phyloP scores from a whole-genome alignment of 495 filamentous ascomycete species.

The Penicillium psychrofluorescens region DNA sequence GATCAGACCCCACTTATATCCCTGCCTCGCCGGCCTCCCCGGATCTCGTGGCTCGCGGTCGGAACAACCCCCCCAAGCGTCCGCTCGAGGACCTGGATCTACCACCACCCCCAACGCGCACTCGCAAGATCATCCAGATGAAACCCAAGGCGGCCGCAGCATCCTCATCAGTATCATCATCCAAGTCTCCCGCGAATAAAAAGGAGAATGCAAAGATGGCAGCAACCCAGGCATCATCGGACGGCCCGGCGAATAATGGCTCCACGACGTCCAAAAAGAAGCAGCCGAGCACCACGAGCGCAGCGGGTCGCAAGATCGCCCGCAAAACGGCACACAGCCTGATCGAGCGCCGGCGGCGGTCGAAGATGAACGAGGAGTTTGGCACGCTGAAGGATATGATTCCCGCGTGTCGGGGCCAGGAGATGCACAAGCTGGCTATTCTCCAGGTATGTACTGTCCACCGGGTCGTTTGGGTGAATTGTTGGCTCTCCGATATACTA shows the following conservation, averaged over 20 bases:
- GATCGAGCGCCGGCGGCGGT: slow-evolving; percentile 83
- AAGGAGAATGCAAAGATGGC: slow-evolving; percentile 21
- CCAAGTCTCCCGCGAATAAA: slow-evolving; percentile 17
- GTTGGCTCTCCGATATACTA: neutral
- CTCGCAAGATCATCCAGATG: slow-evolving; percentile 98
- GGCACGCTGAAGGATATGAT: slow-evolving; percentile 90
- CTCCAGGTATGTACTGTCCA: slow-evolving; percentile 61
- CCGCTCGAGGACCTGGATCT: slow-evolving; percentile 59
- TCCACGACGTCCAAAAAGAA: slow-evolving; percentile 57
- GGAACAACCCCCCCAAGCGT: slow-evolving; percentile 42
- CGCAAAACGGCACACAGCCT: slow-evolving; percentile 94
- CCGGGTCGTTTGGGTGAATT: neutral
- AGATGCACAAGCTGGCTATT: slow-evolving; percentile 98
- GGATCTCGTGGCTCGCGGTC: slow-evolving; percentile 20
- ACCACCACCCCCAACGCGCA: slow-evolving; percentile 85
- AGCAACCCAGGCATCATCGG: slow-evolving; percentile 12
- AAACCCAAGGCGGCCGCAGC: slow-evolving; percentile 45
- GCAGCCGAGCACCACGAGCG: slow-evolving; percentile 57
- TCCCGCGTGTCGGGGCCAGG: slow-evolving; percentile 78
- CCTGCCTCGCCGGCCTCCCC: slow-evolving; percentile 53
- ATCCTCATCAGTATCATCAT: neutral
- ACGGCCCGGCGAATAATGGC: slow-evolving; percentile 8
- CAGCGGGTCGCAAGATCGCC: slow-evolving; percentile 83
- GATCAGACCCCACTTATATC: slow-evolving; percentile 40
- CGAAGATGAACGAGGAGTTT: slow-evolving; percentile 99